Evolutionary conservation across 305 asterid species (phyloP).

Genomic region (Fraxinus sp.): DNA sequence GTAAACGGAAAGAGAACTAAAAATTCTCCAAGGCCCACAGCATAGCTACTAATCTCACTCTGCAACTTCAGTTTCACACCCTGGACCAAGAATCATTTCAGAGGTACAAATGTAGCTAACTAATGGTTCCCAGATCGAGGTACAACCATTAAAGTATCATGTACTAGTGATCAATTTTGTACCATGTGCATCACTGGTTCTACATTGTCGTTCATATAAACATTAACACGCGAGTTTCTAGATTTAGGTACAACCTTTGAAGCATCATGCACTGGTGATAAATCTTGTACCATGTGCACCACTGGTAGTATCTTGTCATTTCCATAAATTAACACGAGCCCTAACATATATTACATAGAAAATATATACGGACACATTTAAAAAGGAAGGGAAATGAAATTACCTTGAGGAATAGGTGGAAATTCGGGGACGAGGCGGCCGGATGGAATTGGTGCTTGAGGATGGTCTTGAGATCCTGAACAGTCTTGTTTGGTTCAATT

Average conservation of each 20-base stretch:
- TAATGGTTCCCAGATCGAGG: background rate
- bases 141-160: background rate
- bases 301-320: background rate
- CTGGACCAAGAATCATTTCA: slow-evolving; percentile 33
- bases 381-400: background rate
- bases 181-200: background rate
- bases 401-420: slow-evolving; percentile 78
- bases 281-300: background rate
- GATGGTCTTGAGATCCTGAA: slow-evolving; percentile 62
- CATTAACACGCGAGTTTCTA: background rate
- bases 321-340: background rate
- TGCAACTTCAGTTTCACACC: slow-evolving; percentile 67
- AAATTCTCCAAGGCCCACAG: slow-evolving; percentile 56
- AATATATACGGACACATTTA: background rate
- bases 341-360: background rate
- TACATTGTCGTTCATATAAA: background rate
- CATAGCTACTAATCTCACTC: slow-evolving; percentile 47
- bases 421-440: slow-evolving; percentile 63
- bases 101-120: background rate
- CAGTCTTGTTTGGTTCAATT: slow-evolving; percentile 44
- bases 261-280: background rate
- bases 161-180: background rate
- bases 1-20: slow-evolving; percentile 67
- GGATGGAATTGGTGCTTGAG: slow-evolving; percentile 53
- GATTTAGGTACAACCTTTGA: background rate